Percentiles rank a stretch among this genome's conserved stretches.
Conservation (phyloP, 2,329 filamentous ascomycete species). For the Xylariaceae sp. region DNA sequence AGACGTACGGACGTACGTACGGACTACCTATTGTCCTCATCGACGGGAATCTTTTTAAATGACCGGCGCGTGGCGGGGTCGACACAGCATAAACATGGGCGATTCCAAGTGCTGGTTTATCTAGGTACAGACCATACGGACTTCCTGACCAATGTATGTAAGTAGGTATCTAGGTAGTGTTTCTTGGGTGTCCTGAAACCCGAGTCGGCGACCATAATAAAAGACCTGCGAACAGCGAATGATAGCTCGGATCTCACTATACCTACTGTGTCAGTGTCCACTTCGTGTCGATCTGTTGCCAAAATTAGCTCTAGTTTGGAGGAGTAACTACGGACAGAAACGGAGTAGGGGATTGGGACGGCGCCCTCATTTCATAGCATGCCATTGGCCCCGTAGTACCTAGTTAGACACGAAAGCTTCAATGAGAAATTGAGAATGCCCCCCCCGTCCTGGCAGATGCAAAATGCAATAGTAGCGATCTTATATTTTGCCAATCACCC, state of each 20-base stretch:
- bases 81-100: slow-evolving; percentile 4
- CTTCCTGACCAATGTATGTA: background rate
- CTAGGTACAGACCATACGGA: no score
- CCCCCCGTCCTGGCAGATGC: no score
- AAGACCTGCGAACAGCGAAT: slow-evolving; percentile 2
- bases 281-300: slow-evolving; percentile 10
- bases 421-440: no score
- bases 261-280: slow-evolving; percentile 8
- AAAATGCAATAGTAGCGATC: no score
- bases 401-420: no score
- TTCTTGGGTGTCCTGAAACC: slow-evolving; percentile 16
- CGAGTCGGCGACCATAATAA: slow-evolving; percentile 19
- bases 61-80: slow-evolving; percentile 12
- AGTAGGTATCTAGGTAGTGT: background rate
- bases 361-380: no score
- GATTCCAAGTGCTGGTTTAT: no score
- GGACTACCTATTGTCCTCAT: no score
- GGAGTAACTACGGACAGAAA: background rate
- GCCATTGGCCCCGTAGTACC: background rate
- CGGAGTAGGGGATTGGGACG: background rate
- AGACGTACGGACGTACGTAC: no score
- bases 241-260: background rate
- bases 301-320: slow-evolving; percentile 14
- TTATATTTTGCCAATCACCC: no score
- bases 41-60: background rate